Conservation (phyloP, 2,329 filamentous ascomycete genomes). For the Penicillium sp. region DNA sequence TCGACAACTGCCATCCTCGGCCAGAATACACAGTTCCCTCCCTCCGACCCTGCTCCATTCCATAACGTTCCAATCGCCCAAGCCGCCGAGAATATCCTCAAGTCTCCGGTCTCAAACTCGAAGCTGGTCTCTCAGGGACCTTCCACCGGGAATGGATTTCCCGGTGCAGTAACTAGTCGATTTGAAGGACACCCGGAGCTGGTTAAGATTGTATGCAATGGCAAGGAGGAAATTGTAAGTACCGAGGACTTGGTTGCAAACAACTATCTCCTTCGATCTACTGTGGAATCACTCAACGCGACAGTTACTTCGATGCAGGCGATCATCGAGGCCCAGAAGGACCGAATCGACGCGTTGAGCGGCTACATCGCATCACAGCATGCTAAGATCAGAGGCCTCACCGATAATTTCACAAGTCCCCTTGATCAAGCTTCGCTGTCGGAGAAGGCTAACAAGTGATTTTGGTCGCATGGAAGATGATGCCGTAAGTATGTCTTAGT, state of each 20-base stretch:
- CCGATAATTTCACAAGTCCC: neutral
- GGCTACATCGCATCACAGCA: conserved; percentile 2
- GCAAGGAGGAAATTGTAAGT: conserved; percentile 1
- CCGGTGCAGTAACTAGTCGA: neutral
- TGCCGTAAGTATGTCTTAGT: neutral
- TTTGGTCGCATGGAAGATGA: too few relatives aligned
- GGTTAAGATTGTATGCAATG: conserved; percentile 3
- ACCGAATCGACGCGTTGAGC: neutral
- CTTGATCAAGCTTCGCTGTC: neutral
- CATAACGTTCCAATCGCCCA: neutral
- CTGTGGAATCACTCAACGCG: conserved; percentile 1
- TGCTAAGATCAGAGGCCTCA: neutral
- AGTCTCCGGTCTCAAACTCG: neutral
- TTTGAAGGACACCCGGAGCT: conserved; percentile 3
- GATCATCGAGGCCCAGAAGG: conserved; percentile 1
- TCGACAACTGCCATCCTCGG: neutral
- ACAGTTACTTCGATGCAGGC: conserved; percentile 2
- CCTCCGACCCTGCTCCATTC: neutral
- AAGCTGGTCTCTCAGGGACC: neutral
- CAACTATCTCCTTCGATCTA: conserved; percentile 6
- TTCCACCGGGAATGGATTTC: neutral
- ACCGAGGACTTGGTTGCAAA: neutral
- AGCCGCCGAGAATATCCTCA: neutral
- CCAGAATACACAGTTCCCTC: neutral
- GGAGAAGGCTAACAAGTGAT: neutral